These are phyloP conservation scores for Claviceps purpurea DNA, from an alignment of 2,329 filamentous ascomycete species.

Conservation along the genomic window DNA sequence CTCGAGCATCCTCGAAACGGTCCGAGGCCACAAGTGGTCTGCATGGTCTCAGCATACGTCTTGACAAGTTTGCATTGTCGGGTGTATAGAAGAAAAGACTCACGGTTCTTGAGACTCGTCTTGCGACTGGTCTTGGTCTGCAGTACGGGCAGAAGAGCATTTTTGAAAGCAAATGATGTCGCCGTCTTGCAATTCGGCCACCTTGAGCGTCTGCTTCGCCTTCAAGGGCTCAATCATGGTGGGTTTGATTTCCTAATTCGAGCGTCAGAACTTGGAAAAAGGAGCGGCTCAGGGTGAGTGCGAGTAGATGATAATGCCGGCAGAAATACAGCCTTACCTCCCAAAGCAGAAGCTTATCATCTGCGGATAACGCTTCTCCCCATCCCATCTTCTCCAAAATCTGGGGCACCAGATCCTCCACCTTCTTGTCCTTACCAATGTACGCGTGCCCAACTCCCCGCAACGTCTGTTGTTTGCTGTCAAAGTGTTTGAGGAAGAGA, in stretches of 20 bases:
- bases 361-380: slow-evolving; percentile 56
- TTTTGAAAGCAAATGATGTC: slow-evolving; percentile 94
- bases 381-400: slow-evolving; percentile 80
- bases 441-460: slow-evolving; percentile 74
- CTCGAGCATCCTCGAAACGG: slow-evolving; percentile 55
- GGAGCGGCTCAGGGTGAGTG: not conserved
- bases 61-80: too few species aligned
- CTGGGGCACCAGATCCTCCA: slow-evolving; percentile 64
- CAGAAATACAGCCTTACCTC: slow-evolving; percentile 39
- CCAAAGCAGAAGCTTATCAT: slow-evolving; percentile 56
- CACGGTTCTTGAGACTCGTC: slow-evolving; percentile 22
- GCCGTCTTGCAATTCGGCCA: slow-evolving; percentile 90
- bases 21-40: slow-evolving; percentile 25
- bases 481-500: slow-evolving; percentile 87
- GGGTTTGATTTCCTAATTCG: slow-evolving; percentile 72
- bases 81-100: slow-evolving; percentile 5
- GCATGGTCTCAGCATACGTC: not conserved
- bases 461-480: slow-evolving; percentile 61
- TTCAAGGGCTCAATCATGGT: slow-evolving; percentile 95
- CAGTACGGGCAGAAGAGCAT: slow-evolving; percentile 33
- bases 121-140: slow-evolving; percentile 15
- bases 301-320: not conserved
- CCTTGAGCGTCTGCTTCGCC: slow-evolving; percentile 73
- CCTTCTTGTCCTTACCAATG: slow-evolving; percentile 74
- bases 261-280: not conserved